These are phyloP conservation scores for Trebouxia sp. DNA, from an alignment of 139 green algal species.

Conservation along the genomic window DNA sequence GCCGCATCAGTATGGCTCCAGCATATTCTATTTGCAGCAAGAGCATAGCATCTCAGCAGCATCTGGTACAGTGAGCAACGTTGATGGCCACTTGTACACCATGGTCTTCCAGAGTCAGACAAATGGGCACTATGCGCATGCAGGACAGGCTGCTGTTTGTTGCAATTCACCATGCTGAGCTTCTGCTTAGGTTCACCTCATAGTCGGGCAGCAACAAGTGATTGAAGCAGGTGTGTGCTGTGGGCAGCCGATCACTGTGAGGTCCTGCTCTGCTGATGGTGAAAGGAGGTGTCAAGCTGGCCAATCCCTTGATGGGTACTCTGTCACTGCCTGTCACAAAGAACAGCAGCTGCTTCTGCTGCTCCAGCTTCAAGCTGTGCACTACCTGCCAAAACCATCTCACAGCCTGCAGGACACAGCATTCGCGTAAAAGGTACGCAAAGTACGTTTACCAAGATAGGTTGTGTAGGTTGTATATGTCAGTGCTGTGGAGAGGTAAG, in stretches of 20 bases:
- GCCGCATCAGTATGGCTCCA: too few relatives aligned
- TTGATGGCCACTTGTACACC: too few relatives aligned
- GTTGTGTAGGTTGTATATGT: too few relatives aligned
- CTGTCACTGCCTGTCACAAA: conserved; percentile 75
- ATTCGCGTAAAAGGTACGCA: too few relatives aligned
- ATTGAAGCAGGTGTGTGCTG: conserved; percentile 95
- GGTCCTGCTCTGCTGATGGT: conserved; percentile 44
- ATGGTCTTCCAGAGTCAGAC: too few relatives aligned
- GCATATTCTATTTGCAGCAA: not conserved
- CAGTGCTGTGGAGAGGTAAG: too few relatives aligned
- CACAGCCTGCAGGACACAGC: conserved; percentile 42
- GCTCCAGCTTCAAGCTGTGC: conserved; percentile 7
- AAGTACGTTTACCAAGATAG: too few relatives aligned
- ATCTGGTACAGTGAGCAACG: too few relatives aligned
- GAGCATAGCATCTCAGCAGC: not conserved
- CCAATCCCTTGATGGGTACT: conserved; percentile 75
- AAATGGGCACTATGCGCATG: too few relatives aligned
- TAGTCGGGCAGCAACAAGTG: conserved; percentile 86
- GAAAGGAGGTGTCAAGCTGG: conserved; percentile 60
- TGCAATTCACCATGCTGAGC: too few relatives aligned
- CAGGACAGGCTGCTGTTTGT: too few relatives aligned
- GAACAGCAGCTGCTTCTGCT: conserved; percentile 52
- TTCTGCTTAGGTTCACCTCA: too few relatives aligned
- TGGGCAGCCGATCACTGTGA: conserved; percentile 69
- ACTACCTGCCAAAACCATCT: conserved; percentile 81